Conservation (phyloP, 306 rosid species). For the Pachyrhizus erosus region DNA sequence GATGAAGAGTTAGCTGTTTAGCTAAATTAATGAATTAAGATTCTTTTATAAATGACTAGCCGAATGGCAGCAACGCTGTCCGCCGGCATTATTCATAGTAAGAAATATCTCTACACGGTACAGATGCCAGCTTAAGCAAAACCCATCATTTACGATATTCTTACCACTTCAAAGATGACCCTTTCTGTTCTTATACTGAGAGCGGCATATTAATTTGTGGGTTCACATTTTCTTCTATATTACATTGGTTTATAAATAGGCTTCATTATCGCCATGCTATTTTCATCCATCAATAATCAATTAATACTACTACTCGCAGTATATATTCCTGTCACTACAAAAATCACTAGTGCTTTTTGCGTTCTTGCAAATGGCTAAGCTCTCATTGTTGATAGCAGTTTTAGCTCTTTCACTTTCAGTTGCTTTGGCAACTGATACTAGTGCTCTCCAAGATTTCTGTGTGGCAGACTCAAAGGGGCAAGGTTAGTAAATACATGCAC, state of each 20-base stretch:
- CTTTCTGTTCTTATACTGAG: constrained; percentile 24
- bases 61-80: neutral
- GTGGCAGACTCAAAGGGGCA: constrained; percentile 44
- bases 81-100: neutral
- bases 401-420: constrained; percentile 45
- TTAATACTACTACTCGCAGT: neutral
- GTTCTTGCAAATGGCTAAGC: constrained; percentile 46
- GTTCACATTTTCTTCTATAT: neutral
- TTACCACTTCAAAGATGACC: constrained; percentile 37
- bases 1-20: constrained; percentile 10
- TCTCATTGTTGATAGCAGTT: constrained; percentile 25
- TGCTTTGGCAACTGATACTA: constrained; percentile 32
- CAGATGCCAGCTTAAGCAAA: neutral
- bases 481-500: constrained; percentile 32
- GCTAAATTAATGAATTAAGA: constrained; percentile 26
- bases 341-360: neutral
- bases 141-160: neutral
- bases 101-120: neutral
- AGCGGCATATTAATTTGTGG: constrained; percentile 33
- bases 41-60: constrained; percentile 15
- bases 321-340: neutral
- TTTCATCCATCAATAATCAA: constrained; percentile 11
- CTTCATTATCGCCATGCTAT: constrained; percentile 12
- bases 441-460: constrained; percentile 55
- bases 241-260: constrained; percentile 34